Evolutionary conservation across 192 early-diverging fungal genomes (phyloP).

Genomic region (Backusella liffmaniae): DNA sequence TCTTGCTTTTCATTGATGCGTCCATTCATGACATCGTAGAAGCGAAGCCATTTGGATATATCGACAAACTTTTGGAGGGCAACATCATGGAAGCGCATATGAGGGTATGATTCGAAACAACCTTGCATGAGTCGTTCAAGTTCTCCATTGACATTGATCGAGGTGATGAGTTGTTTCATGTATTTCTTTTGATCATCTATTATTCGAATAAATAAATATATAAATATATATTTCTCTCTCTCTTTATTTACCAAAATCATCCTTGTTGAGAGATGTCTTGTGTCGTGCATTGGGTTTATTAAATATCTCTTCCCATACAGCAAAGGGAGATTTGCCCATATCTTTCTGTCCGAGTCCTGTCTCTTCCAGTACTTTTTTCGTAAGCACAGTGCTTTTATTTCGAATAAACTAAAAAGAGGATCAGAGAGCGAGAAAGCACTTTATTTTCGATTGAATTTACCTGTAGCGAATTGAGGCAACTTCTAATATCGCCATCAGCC

Average conservation of each 20-base stretch:
- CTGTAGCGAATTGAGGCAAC: constrained; percentile 89
- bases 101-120: constrained; percentile 89
- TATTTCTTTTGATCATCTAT: constrained; percentile 42
- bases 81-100: constrained; percentile 76
- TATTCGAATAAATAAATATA: constrained; percentile 11
- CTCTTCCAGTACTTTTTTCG: constrained; percentile 45
- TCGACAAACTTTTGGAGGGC: constrained; percentile 64
- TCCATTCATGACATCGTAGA: constrained; percentile 75
- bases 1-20: constrained; percentile 44
- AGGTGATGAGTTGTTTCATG: constrained; percentile 46
- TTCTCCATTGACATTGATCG: constrained; percentile 72
- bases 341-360: constrained; percentile 78
- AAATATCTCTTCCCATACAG: constrained; percentile 87
- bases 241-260: constrained; percentile 6
- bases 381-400: constrained; percentile 35
- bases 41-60: constrained; percentile 74
- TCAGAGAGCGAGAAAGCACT: too few relatives aligned
- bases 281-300: constrained; percentile 25
- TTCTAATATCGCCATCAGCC: constrained; percentile 85
- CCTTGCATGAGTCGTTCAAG: constrained; percentile 86
- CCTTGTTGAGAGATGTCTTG: constrained; percentile 3
- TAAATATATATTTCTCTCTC: neutral
- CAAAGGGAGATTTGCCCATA: constrained; percentile 69
- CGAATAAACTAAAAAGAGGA: constrained; percentile 30
- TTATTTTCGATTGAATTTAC: constrained; percentile 13